Evolutionary conservation across 768 basidiomycete species (phyloP).

Genomic region (Nidula microcarpa): DNA sequence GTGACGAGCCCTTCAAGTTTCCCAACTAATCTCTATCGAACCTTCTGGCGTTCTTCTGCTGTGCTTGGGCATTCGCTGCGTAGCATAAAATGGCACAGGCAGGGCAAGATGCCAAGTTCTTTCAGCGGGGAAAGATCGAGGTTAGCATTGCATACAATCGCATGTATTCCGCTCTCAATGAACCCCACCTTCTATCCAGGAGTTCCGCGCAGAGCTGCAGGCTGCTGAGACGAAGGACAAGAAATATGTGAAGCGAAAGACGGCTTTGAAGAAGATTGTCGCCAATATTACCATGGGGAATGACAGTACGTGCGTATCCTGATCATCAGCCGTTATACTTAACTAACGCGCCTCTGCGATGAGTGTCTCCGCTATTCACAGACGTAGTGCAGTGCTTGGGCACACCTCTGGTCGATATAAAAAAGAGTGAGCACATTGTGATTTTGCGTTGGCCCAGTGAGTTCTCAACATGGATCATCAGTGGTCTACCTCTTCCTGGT

Average conservation of each 20-base stretch:
- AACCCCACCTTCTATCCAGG: slow-evolving; percentile 35
- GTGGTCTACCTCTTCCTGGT: slow-evolving; percentile 98
- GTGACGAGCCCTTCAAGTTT: too few relatives aligned
- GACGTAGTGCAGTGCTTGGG: slow-evolving; percentile 94
- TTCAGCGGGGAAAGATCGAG: slow-evolving; percentile 89
- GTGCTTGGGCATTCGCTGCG: neutral
- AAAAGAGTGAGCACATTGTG: slow-evolving; percentile 78
- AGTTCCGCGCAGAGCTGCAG: slow-evolving; percentile 88
- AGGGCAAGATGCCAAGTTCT: slow-evolving; percentile 90
- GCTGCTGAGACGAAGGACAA: slow-evolving; percentile 95
- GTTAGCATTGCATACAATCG: slow-evolving; percentile 30
- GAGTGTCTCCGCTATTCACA: slow-evolving; percentile 93
- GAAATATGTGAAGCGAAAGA: slow-evolving; percentile 91
- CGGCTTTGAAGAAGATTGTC: slow-evolving; percentile 93
- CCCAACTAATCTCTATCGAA: neutral
- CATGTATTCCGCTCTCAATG: neutral
- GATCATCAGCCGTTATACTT: neutral
- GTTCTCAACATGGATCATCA: slow-evolving; percentile 25
- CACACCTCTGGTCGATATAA: slow-evolving; percentile 95
- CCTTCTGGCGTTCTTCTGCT: neutral
- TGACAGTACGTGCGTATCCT: slow-evolving; percentile 71
- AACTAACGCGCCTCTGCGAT: slow-evolving; percentile 2
- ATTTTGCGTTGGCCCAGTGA: neutral
- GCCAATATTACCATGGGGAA: slow-evolving; percentile 99
- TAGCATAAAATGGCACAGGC: slow-evolving; percentile 41